Conservation (phyloP, 768 basidiomycete species). For the Daedaleopsis sinensis region DNA sequence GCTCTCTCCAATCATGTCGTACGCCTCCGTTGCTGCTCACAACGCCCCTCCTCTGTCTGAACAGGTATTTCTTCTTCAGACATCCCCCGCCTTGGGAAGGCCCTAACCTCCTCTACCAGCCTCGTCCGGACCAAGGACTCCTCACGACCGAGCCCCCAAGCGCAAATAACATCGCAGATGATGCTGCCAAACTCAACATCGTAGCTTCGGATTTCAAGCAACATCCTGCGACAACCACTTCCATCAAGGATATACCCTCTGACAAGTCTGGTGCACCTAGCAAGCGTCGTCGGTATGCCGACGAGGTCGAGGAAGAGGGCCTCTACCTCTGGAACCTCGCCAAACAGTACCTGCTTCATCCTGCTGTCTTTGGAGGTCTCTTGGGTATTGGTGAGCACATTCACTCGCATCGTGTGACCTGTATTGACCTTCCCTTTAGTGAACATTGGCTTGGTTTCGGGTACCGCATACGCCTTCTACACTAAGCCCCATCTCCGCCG, state of each 20-base stretch:
- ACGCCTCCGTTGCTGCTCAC: conserved; percentile 66
- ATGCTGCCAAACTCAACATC: conserved; percentile 57
- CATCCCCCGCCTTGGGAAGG: conserved; percentile 8
- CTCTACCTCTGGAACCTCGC: conserved; percentile 53
- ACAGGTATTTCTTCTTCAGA: conserved; percentile 37
- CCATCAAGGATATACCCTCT: conserved; percentile 19
- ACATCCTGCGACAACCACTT: conserved; percentile 44
- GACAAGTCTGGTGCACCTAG: conserved; percentile 29
- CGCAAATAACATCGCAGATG: conserved; percentile 44
- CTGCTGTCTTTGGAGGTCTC: conserved; percentile 72
- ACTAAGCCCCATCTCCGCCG: conserved; percentile 59
- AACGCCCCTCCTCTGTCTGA: conserved; percentile 53
- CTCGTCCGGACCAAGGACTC: conserved; percentile 66
- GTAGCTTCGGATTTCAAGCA: conserved; percentile 53
- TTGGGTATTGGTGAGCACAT: conserved; percentile 61
- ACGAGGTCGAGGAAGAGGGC: conserved; percentile 54
- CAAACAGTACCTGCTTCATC: conserved; percentile 60
- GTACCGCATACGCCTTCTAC: conserved; percentile 66
- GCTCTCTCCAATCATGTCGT: conserved; percentile 55
- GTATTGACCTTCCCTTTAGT: conserved; percentile 41
- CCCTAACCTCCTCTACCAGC: conserved; percentile 39
- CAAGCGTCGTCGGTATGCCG: conserved; percentile 31
- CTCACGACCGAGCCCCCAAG: conserved; percentile 45
- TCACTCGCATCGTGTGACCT: conserved; percentile 1
- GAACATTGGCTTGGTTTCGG: conserved; percentile 70